Evolutionary conservation across 2,329 filamentous ascomycete species (phyloP).

Genomic region (Phialocephala sp.): DNA sequence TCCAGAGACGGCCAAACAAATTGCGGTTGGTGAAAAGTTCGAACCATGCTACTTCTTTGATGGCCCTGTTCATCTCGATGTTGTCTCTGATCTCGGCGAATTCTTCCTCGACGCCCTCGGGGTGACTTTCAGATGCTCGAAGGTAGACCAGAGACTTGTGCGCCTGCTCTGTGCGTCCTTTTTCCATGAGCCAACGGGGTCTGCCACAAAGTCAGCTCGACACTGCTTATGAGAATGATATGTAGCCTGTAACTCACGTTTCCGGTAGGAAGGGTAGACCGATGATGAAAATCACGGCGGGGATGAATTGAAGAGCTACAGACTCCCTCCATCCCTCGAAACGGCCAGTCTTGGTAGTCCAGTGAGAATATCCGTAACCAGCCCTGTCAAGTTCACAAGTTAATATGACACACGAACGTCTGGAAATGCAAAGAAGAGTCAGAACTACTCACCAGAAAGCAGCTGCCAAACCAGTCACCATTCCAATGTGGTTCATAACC

Average conservation of each 20-base stretch:
- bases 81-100: constrained; percentile 54
- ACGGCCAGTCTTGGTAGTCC: constrained; percentile 51
- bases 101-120: constrained; percentile 46
- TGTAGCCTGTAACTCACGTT: constrained; percentile 48
- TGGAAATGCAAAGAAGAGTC: not conserved
- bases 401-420: not conserved
- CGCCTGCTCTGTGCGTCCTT: constrained; percentile 51
- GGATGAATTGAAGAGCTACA: constrained; percentile 57
- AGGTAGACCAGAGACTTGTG: constrained; percentile 53
- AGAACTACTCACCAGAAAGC: constrained; percentile 56
- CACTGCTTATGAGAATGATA: not conserved
- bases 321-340: constrained; percentile 59
- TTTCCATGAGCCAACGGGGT: constrained; percentile 63
- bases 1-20: constrained; percentile 60
- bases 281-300: constrained; percentile 54
- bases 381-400: constrained; percentile 52
- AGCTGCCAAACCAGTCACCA: constrained; percentile 57
- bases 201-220: constrained; percentile 40
- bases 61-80: constrained; percentile 48
- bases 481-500: constrained; percentile 64
- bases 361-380: constrained; percentile 61
- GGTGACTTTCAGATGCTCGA: constrained; percentile 48
- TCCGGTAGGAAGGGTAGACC: constrained; percentile 60
- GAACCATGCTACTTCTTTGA: constrained; percentile 39
- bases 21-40: constrained; percentile 53